Percentiles rank a stretch among this genome's conserved stretches.
Conservation (phyloP, 257 asterid genomes). For the Cordia subcordata region DNA sequence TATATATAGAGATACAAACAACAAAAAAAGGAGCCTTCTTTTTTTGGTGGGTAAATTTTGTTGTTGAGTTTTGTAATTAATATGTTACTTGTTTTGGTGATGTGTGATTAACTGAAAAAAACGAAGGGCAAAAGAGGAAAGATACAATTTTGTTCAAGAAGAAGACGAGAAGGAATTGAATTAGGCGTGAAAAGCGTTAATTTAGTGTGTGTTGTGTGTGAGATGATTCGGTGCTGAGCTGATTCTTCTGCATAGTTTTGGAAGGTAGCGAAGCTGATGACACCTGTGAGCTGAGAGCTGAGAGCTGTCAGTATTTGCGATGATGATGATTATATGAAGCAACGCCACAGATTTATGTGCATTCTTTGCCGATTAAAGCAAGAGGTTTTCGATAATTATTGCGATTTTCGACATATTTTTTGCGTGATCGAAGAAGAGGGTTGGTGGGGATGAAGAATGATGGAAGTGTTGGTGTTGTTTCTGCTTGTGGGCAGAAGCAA, state of each 20-base stretch:
- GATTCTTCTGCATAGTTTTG: slow-evolving; percentile 28
- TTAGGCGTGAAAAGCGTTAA: too few relatives aligned
- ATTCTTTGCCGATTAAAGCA: neutral
- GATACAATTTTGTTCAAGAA: slow-evolving; percentile 23
- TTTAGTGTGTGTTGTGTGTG: neutral
- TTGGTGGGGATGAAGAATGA: slow-evolving; percentile 64
- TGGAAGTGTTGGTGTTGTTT: slow-evolving; percentile 29
- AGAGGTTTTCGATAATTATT: too few relatives aligned
- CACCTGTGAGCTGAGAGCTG: slow-evolving; percentile 36
- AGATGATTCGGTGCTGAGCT: slow-evolving; percentile 6
- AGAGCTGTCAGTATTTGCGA: slow-evolving; percentile 3
- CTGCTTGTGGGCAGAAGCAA: slow-evolving; percentile 17
- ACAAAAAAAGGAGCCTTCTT: slow-evolving; percentile 24
- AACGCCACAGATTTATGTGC: neutral
- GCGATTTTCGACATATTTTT: too few relatives aligned
- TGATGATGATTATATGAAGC: neutral
- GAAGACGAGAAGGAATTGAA: neutral
- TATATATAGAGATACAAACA: slow-evolving; percentile 21
- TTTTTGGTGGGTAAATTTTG: slow-evolving; percentile 38
- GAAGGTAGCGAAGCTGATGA: slow-evolving; percentile 36
- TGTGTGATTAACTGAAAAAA: neutral
- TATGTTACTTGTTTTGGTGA: slow-evolving; percentile 6
- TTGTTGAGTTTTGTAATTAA: slow-evolving; percentile 37
- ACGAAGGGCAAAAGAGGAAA: slow-evolving; percentile 17
- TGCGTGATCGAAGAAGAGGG: neutral